Percentiles rank a stretch among this genome's conserved stretches.
These are phyloP conservation scores for Starmerella stigmatis DNA, from an alignment of 805 yeast genomes.

Conservation along the genomic window DNA sequence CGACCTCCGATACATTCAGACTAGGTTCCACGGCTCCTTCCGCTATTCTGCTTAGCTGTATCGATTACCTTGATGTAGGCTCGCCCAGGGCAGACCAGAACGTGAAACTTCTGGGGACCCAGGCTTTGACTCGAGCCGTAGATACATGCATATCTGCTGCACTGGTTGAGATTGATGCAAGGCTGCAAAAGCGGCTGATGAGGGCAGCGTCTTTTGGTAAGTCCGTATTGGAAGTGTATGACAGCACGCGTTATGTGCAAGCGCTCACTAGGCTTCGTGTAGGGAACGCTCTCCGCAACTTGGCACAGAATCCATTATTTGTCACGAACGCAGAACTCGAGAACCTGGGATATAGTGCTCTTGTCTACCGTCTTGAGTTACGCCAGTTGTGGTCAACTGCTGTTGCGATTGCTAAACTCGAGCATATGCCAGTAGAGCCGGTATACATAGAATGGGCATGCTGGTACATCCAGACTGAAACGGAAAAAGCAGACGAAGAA, in stretches of 20 bases:
- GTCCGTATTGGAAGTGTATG: conserved; percentile 41
- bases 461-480: conserved; percentile 48
- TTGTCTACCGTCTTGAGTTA: conserved; percentile 48
- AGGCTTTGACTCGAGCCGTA: conserved; percentile 48
- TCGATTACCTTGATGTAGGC: conserved; percentile 51
- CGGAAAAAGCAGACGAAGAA: conserved; percentile 43
- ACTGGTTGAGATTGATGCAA: conserved; percentile 60
- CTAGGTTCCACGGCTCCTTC: conserved; percentile 79
- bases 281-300: conserved; percentile 51
- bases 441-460: conserved; percentile 77
- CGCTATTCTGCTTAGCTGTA: conserved; percentile 71
- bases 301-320: conserved; percentile 35
- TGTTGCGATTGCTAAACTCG: conserved; percentile 46
- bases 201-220: conserved; percentile 85
- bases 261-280: conserved; percentile 53
- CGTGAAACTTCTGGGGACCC: conserved; percentile 44
- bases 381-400: conserved; percentile 55
- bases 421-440: conserved; percentile 38
- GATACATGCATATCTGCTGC: conserved; percentile 65
- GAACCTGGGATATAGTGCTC: conserved; percentile 42
- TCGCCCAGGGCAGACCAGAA: conserved; percentile 78
- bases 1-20: conserved; percentile 53
- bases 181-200: conserved; percentile 69
- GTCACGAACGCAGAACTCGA: conserved; percentile 49
- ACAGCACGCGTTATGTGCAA: conserved; percentile 52